A percentile compares a stretch with the other conserved stretches of the same genome.
phyloP scores from a whole-genome alignment of 129 eudicot species.

The Chrysanthemum makinoi region DNA sequence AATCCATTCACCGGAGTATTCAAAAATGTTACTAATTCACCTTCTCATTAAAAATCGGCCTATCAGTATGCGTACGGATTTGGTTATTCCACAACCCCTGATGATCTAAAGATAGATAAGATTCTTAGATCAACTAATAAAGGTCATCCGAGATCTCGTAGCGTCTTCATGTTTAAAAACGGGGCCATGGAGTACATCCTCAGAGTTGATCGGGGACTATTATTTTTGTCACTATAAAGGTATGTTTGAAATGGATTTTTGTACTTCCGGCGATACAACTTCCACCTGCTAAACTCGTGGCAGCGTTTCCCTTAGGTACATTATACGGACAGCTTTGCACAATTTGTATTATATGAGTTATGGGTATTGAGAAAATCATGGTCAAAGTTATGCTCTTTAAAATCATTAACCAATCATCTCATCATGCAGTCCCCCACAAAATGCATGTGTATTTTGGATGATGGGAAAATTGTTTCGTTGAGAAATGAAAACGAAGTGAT shows the following conservation, averaged over 20 bases:
- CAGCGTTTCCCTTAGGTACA: not conserved
- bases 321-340: not conserved
- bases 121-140: not conserved
- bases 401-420: not conserved
- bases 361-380: not conserved
- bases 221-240: not conserved
- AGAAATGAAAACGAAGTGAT: not conserved
- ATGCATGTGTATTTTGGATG: not conserved
- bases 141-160: not conserved
- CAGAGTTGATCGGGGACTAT: too few species aligned
- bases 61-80: not conserved
- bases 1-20: constrained; percentile 16
- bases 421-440: too few species aligned
- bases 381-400: not conserved
- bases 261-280: constrained; percentile 2
- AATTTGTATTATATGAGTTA: not conserved
- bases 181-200: not conserved
- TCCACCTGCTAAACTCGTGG: not conserved
- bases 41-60: not conserved
- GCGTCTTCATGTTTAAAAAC: not conserved
- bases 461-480: not conserved
- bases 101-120: constrained; percentile 17
- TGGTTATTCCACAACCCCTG: not conserved
- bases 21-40: not conserved
- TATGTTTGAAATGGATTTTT: constrained; percentile 11